Percentiles rank a stretch among this genome's conserved stretches.
Conservation (phyloP, 495 filamentous ascomycete species). For the Tuber borchii region DNA sequence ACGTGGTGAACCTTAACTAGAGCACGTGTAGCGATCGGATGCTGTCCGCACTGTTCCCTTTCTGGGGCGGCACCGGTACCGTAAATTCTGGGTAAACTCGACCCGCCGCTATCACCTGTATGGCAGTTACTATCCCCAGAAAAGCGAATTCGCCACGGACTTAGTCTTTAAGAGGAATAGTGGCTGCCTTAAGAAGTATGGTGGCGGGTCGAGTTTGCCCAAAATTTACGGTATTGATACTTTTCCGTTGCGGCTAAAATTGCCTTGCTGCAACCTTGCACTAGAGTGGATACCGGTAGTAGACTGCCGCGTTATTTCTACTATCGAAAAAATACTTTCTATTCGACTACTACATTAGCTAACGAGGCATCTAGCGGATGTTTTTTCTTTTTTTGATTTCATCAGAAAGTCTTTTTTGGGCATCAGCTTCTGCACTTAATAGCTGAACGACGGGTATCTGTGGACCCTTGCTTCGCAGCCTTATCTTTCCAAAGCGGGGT, state of each 20-base stretch:
- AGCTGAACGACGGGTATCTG: not conserved
- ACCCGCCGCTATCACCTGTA: too few species aligned
- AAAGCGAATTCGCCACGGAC: too few species aligned
- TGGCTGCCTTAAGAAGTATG: too few species aligned
- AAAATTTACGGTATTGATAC: too few species aligned
- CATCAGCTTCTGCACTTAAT: not conserved
- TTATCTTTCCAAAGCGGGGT: not conserved
- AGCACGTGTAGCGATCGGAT: too few species aligned
- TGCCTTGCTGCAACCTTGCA: not conserved
- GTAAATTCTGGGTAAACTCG: too few species aligned
- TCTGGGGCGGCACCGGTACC: too few species aligned
- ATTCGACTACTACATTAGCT: not conserved
- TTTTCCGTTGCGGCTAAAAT: not conserved
- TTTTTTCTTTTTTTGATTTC: not conserved
- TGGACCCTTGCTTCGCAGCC: not conserved
- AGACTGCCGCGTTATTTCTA: not conserved
- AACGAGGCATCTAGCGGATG: not conserved
- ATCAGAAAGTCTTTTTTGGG: not conserved
- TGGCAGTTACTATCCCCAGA: too few species aligned
- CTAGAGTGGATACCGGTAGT: not conserved
- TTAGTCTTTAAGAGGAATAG: too few species aligned
- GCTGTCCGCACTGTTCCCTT: too few species aligned
- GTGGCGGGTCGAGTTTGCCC: too few species aligned
- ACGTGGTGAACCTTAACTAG: not conserved
- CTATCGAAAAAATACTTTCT: not conserved